These are phyloP conservation scores for Sclerotinia minor DNA, from an alignment of 2,329 filamentous ascomycete species.

Conservation along the genomic window DNA sequence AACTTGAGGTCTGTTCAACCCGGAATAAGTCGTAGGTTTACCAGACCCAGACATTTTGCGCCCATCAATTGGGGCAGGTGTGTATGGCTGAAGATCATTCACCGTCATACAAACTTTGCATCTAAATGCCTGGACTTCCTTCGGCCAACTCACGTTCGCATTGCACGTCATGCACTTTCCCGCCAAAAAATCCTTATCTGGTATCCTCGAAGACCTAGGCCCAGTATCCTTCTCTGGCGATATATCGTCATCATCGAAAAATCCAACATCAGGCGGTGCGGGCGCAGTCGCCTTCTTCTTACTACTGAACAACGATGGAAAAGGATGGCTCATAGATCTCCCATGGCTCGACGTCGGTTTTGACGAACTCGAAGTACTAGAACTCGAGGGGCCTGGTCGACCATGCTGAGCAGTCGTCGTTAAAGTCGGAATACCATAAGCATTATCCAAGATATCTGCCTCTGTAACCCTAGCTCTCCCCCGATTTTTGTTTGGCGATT, in stretches of 20 bases:
- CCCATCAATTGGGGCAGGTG: background rate
- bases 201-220: conserved; percentile 41
- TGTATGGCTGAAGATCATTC: conserved; percentile 67
- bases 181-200: conserved; percentile 61
- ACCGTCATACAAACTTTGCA: conserved; percentile 83
- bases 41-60: conserved; percentile 27
- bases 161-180: conserved; percentile 86
- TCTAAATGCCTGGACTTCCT: conserved; percentile 69
- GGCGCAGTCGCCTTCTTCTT: conserved; percentile 53
- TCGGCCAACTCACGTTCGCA: conserved; percentile 76
- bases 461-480: conserved; percentile 36
- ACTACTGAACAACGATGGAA: conserved; percentile 67
- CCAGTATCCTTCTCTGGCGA: conserved; percentile 31
- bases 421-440: conserved; percentile 39
- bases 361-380: conserved; percentile 24
- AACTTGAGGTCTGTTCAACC: conserved; percentile 26
- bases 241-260: conserved; percentile 6
- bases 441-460: conserved; percentile 40
- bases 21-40: conserved; percentile 30
- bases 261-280: conserved; percentile 24
- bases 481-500: conserved; percentile 8
- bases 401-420: background rate
- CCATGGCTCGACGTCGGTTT: conserved; percentile 25
- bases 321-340: conserved; percentile 74
- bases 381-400: conserved; percentile 24